These are phyloP conservation scores for Dichotomocladium elegans DNA, from an alignment of 371 early-diverging fungal species.

Conservation along the genomic window DNA sequence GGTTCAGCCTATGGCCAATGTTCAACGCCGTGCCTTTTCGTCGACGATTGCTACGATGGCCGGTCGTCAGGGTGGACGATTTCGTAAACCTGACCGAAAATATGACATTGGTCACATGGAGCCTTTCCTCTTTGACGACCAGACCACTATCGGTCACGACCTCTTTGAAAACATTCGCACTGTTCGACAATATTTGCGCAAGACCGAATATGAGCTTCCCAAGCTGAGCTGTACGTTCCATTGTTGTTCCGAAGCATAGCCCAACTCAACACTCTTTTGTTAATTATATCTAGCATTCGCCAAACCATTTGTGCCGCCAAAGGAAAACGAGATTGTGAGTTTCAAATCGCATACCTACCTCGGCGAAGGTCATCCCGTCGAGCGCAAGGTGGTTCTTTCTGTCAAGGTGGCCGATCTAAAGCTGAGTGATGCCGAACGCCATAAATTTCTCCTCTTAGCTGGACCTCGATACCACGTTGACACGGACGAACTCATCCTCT, in stretches of 20 bases:
- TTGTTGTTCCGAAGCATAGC: not conserved
- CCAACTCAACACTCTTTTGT: too few relatives aligned
- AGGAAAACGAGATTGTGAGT: slow-evolving; percentile 45
- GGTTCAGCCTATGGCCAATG: not conserved
- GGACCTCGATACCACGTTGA: slow-evolving; percentile 61
- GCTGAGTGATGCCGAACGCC: slow-evolving; percentile 44
- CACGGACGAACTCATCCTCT: slow-evolving; percentile 50
- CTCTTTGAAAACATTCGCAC: slow-evolving; percentile 54
- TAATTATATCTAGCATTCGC: slow-evolving; percentile 57
- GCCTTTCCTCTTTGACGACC: slow-evolving; percentile 57
- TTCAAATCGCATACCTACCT: slow-evolving; percentile 56
- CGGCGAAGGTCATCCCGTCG: slow-evolving; percentile 63
- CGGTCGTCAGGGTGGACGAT: slow-evolving; percentile 33
- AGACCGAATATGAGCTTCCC: slow-evolving; percentile 62
- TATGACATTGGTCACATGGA: slow-evolving; percentile 53
- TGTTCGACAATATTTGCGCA: slow-evolving; percentile 62
- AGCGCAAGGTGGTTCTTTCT: slow-evolving; percentile 56
- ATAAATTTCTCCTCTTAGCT: slow-evolving; percentile 58
- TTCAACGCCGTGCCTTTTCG: slow-evolving; percentile 20
- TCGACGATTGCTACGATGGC: slow-evolving; percentile 22
- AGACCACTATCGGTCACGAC: slow-evolving; percentile 55
- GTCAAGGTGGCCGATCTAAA: slow-evolving; percentile 49
- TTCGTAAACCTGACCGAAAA: slow-evolving; percentile 41
- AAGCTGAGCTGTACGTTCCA: slow-evolving; percentile 51
- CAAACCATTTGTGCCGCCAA: slow-evolving; percentile 59